phyloP scores from a whole-genome alignment of 2,329 filamentous ascomycete species.

The Ophiosphaerella narmari region DNA sequence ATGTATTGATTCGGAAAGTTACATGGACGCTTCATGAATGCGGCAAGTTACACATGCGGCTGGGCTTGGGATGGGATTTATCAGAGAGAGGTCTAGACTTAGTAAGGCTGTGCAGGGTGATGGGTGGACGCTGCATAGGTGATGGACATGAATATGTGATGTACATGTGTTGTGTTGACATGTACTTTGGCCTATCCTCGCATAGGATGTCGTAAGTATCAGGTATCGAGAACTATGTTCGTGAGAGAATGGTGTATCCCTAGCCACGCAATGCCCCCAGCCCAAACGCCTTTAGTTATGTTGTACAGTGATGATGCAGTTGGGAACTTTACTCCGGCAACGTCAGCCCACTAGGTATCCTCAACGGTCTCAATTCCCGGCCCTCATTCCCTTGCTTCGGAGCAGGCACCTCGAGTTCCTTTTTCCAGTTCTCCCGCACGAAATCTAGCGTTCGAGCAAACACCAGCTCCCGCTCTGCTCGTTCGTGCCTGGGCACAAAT shows the following conservation, averaged over 20 bases:
- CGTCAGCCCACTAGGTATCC: constrained; percentile 19
- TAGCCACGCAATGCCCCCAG: not conserved
- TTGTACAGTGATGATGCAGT: no score
- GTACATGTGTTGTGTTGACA: no score
- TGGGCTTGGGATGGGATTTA: no score
- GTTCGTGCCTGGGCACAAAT: constrained; percentile 45
- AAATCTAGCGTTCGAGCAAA: constrained; percentile 44
- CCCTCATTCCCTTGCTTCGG: constrained; percentile 15
- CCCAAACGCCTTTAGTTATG: not conserved
- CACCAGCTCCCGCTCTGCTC: constrained; percentile 41
- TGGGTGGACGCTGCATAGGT: no score
- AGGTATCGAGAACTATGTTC: not conserved
- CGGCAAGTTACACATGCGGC: not conserved
- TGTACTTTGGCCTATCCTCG: no score
- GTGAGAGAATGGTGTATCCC: not conserved
- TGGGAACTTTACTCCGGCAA: not conserved
- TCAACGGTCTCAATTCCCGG: constrained; percentile 23
- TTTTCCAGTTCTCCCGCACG: constrained; percentile 44
- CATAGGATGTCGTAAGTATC: no score
- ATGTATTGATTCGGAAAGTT: no score
- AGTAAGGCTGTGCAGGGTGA: no score
- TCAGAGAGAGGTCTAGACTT: no score
- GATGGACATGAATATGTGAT: no score
- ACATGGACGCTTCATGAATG: not conserved
- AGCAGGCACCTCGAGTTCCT: constrained; percentile 19